Conservation (phyloP, 73 alveolate genomes). For the Breviolum minutum region DNA sequence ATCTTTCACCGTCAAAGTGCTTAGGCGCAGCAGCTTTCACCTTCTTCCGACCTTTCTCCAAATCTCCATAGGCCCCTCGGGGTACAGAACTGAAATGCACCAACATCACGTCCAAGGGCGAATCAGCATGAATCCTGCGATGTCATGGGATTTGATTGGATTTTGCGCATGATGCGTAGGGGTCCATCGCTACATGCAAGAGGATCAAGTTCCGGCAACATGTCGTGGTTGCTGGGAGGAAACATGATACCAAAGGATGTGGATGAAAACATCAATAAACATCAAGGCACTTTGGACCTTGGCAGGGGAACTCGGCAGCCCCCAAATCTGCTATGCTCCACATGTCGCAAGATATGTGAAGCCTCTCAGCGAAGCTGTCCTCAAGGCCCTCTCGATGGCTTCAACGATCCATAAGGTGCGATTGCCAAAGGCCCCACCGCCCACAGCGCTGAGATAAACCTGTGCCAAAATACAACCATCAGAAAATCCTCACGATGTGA, state of each 20-base stretch:
- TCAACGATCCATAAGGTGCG: slow-evolving; percentile 78
- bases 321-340: background rate
- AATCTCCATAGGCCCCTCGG: slow-evolving; percentile 65
- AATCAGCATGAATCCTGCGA: slow-evolving; percentile 38
- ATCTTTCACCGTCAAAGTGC: background rate
- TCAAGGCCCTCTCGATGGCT: slow-evolving; percentile 63
- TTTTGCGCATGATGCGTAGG: background rate
- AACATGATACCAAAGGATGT: no score
- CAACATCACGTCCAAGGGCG: slow-evolving; percentile 79
- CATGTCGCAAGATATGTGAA: background rate
- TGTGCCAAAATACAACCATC: background rate
- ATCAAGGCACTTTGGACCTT: no score
- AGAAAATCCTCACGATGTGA: background rate
- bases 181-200: background rate
- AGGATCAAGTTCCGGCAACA: background rate
- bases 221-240: no score
- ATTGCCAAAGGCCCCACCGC: slow-evolving; percentile 93
- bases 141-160: background rate
- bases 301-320: no score
- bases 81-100: slow-evolving; percentile 75
- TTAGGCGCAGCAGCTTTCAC: slow-evolving; percentile 30
- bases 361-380: slow-evolving; percentile 13
- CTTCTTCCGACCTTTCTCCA: slow-evolving; percentile 61
- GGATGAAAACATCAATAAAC: no score
- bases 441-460: slow-evolving; percentile 76